Conservation (phyloP, 2,329 filamentous ascomycete species). For the Colletotrichum sp. region DNA sequence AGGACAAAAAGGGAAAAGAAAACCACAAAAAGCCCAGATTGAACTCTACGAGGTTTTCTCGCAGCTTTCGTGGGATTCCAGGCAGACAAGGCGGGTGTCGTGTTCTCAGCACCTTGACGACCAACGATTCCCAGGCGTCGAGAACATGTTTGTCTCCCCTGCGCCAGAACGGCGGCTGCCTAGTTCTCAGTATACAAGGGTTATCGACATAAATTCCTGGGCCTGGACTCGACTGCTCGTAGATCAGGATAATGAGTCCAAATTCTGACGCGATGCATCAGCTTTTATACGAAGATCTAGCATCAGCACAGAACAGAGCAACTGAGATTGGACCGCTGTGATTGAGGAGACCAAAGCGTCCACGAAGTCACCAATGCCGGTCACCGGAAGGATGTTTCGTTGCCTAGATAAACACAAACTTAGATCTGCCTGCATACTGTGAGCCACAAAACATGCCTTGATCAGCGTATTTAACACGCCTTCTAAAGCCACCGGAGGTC, state of each 20-base stretch:
- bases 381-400: no score
- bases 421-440: no score
- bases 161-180: rapidly evolving
- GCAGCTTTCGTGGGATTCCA: rapidly evolving
- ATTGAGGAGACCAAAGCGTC: not conserved
- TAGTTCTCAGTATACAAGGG: not conserved
- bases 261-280: not conserved
- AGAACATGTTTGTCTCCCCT: rapidly evolving
- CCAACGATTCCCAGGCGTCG: not conserved
- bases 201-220: no score
- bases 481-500: no score
- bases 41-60: rapidly evolving
- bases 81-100: not conserved
- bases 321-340: rapidly evolving
- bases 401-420: no score
- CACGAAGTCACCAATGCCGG: not conserved
- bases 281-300: not conserved
- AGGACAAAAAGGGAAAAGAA: no score
- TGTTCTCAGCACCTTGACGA: not conserved
- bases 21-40: no score
- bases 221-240: no score
- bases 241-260: not conserved
- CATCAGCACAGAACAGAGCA: not conserved
- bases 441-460: no score
- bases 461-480: no score